Conservation (phyloP, 805 yeast species). For the Candida sphagnicola region DNA sequence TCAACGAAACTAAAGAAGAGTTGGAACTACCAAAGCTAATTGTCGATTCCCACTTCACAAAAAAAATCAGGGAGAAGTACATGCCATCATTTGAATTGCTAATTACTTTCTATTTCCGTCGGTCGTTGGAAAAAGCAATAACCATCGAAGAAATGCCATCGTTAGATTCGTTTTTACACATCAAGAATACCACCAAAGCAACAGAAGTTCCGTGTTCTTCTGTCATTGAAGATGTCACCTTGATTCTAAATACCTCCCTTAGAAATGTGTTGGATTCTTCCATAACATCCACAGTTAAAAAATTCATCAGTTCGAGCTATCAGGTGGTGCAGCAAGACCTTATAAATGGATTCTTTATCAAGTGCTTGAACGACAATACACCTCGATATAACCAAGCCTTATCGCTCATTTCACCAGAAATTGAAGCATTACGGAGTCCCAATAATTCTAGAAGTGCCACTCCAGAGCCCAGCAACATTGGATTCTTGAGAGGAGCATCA, state of each 20-base stretch:
- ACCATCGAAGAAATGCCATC: constrained; percentile 72
- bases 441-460: constrained; percentile 25
- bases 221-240: constrained; percentile 77
- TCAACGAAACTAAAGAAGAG: constrained; percentile 14
- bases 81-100: constrained; percentile 63
- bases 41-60: constrained; percentile 48
- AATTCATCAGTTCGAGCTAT: constrained; percentile 51
- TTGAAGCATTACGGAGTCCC: constrained; percentile 15
- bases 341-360: constrained; percentile 44
- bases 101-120: constrained; percentile 61
- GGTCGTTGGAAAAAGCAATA: constrained; percentile 79
- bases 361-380: constrained; percentile 32
- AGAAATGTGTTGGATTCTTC: constrained; percentile 71
- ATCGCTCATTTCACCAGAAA: constrained; percentile 12
- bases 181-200: constrained; percentile 13
- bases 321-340: constrained; percentile 63
- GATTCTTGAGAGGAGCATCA: constrained; percentile 38
- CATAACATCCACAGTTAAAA: constrained; percentile 51
- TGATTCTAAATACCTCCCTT: constrained; percentile 66
- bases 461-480: constrained; percentile 28
- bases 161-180: constrained; percentile 35
- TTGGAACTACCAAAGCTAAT: constrained; percentile 51
- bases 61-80: constrained; percentile 49
- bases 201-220: constrained; percentile 74
- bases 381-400: constrained; percentile 37